Evolutionary conservation across 208 protist species (phyloP).

Genomic region (Trypanosoma platydactyli): DNA sequence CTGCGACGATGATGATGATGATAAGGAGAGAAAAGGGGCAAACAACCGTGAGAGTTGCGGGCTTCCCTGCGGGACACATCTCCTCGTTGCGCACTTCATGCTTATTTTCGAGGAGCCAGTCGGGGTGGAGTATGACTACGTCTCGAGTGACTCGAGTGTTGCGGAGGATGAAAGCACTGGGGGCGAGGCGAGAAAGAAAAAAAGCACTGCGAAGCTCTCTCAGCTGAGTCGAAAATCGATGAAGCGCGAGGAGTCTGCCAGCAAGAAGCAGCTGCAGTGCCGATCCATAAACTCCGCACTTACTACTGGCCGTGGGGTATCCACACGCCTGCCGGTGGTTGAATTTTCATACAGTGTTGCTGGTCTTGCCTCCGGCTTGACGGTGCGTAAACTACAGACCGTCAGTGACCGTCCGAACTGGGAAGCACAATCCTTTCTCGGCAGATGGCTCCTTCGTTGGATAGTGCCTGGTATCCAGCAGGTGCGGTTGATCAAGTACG

Average conservation of each 20-base stretch:
- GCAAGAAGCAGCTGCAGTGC: conserved; percentile 19
- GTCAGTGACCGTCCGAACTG: conserved; percentile 66
- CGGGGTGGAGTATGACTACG: conserved; percentile 23
- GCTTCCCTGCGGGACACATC: conserved; percentile 10
- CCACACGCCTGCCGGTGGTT: conserved; percentile 36
- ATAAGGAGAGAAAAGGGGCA: not conserved
- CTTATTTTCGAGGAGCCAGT: conserved; percentile 31
- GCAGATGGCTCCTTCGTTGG: conserved; percentile 38
- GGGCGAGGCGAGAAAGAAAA: not conserved
- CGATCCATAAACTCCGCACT: conserved; percentile 8
- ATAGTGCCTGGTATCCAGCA: conserved; percentile 46
- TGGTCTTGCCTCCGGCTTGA: conserved; percentile 55
- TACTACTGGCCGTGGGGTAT: conserved; percentile 15
- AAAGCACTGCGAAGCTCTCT: not conserved
- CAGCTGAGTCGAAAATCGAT: conserved; percentile 1
- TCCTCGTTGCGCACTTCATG: conserved; percentile 19
- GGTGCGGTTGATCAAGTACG: conserved; percentile 61
- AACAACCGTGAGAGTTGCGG: not conserved
- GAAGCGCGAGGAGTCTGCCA: conserved; percentile 21
- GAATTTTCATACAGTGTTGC: conserved; percentile 64
- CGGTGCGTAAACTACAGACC: conserved; percentile 72
- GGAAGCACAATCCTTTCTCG: conserved; percentile 52
- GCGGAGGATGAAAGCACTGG: conserved; percentile 1
- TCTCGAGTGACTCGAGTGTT: conserved; percentile 21
- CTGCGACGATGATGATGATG: not conserved